Evolutionary conservation across 805 yeast species (phyloP), one percentile per base, ranked within the genome.

Genomic region (Hanseniaspora osmophila): DNA sequence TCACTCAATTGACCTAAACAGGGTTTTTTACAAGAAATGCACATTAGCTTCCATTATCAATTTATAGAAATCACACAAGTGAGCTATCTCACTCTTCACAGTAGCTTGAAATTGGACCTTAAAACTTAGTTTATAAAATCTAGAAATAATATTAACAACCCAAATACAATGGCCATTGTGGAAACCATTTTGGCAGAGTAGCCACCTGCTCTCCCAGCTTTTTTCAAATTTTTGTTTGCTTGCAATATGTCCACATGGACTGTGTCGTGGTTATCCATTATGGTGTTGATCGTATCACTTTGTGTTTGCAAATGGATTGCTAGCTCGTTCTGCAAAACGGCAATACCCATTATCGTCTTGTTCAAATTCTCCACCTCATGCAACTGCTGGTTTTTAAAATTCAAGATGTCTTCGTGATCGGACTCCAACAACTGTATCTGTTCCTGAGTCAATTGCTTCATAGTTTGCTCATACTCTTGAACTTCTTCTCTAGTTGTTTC

Each of bases 291-390:
- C 57, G 75, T 78, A 44, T 80, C 81, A 6, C 81, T 76, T 61
- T 87, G 96, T 1, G 75, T 60, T 19, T 75, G 74, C 42, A 87
- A 66, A 57, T 88, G 94, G 45, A 78, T 67, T 11, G 84, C 71
- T 45, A 87, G 67, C 55, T 84, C 92, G 19, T 78, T 69, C 55
- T 87, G 90, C 49, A 88, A 61, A 45, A 78, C 74, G 1, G 87
- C 73, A 39, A 88, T 80, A 55, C 85, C 95, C 40, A 77, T 58
- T 60, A 81, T 77, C 1, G 84, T 73, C 27, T 65, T 65, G 53
- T 80, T 81, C 33, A 82, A 67, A 48, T 71, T 66, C 48, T 74
- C 76, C 7, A 79, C 81, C 49, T 78, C 76, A 37, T 72, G 66
- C 27, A 80, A 54, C 49, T 81, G 82, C 43, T 72, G 73, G n/a